Evolutionary conservation across 2,329 filamentous ascomycete species (phyloP).

Genomic region (Ophiostoma australiae): DNA sequence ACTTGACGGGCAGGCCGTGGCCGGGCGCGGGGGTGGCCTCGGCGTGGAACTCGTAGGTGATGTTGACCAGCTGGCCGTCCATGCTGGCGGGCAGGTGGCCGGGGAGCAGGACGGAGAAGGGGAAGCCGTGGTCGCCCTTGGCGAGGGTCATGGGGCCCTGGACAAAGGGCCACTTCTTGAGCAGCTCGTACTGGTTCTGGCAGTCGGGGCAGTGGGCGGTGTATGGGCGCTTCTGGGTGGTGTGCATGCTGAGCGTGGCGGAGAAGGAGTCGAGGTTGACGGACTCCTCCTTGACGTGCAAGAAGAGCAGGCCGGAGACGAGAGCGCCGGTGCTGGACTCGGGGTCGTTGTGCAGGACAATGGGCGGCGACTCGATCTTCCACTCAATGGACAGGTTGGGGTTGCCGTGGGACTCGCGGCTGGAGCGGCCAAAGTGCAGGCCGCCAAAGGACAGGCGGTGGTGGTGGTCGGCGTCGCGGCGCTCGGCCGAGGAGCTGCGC

Average conservation of each 20-base stretch:
- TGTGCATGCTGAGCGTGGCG: constrained; percentile 65
- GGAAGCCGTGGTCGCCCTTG: constrained; percentile 67
- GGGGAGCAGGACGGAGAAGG: constrained; percentile 80
- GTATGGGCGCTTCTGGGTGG: constrained; percentile 77
- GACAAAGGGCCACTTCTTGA: constrained; percentile 77
- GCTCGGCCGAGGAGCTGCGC: constrained; percentile 27
- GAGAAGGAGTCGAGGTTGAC: constrained; percentile 67
- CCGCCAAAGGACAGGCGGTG: constrained; percentile 40
- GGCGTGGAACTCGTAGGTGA: constrained; percentile 75
- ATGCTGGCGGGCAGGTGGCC: constrained; percentile 82
- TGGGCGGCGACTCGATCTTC: constrained; percentile 77
- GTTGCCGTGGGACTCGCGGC: constrained; percentile 40
- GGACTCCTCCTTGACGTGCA: constrained; percentile 63
- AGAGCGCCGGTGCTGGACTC: constrained; percentile 76
- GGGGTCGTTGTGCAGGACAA: constrained; percentile 74
- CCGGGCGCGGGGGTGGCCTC: constrained; percentile 58
- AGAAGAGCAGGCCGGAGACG: constrained; percentile 74
- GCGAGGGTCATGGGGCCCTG: constrained; percentile 48
- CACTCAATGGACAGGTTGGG: constrained; percentile 45
- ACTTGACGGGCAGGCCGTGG: constrained; percentile 47
- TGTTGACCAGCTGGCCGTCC: constrained; percentile 64
- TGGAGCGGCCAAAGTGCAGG: constrained; percentile 41
- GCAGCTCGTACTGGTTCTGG: constrained; percentile 62
- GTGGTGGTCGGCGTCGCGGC: constrained; percentile 33
- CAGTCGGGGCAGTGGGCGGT: constrained; percentile 74